Evolutionary conservation across 371 early-diverging fungal genomes (phyloP).

Genomic region (Sporodiniella umbellata): DNA sequence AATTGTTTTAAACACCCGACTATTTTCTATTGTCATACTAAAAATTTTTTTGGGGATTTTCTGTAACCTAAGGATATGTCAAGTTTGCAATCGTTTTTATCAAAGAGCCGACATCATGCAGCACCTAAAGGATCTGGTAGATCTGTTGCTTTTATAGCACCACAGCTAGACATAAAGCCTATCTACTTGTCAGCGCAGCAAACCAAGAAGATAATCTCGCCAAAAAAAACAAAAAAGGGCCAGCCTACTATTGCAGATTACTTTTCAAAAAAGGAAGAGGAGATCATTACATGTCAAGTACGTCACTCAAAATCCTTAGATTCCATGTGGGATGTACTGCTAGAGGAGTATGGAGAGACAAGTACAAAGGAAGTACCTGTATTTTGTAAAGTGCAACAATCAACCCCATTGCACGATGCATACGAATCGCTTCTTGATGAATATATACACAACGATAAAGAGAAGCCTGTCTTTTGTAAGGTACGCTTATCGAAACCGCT

Average conservation of each 20-base stretch:
- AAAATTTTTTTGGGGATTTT: too few relatives aligned
- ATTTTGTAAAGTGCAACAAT: not conserved
- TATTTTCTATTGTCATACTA: too few relatives aligned
- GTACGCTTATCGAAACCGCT: too few relatives aligned
- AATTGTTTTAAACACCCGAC: too few relatives aligned
- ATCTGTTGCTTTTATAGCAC: not conserved
- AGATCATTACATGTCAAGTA: not conserved
- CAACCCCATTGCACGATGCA: not conserved
- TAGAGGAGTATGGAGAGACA: not conserved
- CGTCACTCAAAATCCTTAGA: not conserved
- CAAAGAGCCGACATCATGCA: not conserved
- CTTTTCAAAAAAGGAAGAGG: not conserved
- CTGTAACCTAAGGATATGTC: not conserved
- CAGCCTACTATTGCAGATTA: not conserved
- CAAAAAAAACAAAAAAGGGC: not conserved
- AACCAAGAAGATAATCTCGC: not conserved
- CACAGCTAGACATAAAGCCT: not conserved
- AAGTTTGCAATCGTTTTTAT: not conserved
- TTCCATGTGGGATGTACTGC: not conserved
- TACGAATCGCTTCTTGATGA: too few relatives aligned
- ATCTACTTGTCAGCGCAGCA: not conserved
- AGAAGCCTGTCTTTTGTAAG: too few relatives aligned
- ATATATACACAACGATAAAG: too few relatives aligned
- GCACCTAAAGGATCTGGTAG: not conserved
- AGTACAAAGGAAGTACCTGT: not conserved